phyloP scores from a whole-genome alignment of 2,329 filamentous ascomycete genomes.

The Daldinia sp. region DNA sequence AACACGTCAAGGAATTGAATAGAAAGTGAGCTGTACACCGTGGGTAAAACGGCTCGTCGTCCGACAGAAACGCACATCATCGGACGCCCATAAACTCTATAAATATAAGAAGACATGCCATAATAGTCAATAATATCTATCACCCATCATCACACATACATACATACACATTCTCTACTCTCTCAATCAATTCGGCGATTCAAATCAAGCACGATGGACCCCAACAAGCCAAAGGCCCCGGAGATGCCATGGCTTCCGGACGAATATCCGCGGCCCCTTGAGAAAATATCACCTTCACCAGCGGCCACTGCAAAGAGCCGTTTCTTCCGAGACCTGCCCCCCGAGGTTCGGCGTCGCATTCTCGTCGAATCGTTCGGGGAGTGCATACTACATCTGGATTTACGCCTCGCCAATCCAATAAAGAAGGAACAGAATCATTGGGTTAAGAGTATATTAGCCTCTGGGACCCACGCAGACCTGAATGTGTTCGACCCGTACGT shows the following conservation, averaged over 20 bases:
- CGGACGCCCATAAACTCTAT: no score
- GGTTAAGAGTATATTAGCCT: no score
- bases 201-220: no score
- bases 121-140: no score
- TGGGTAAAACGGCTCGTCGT: no score
- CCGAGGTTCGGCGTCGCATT: slow-evolving; percentile 24
- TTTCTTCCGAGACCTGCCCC: slow-evolving; percentile 19
- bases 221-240: neutral
- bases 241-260: neutral
- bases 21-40: no score
- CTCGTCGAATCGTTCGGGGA: slow-evolving; percentile 25
- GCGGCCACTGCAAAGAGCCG: slow-evolving; percentile 1
- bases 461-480: neutral
- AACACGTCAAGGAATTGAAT: no score
- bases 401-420: slow-evolving; percentile 19
- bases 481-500: slow-evolving; percentile 13
- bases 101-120: no score
- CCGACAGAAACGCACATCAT: no score
- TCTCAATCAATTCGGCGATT: no score
- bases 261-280: neutral
- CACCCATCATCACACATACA: no score
- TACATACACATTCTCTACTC: no score
- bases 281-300: neutral
- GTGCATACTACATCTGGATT: slow-evolving; percentile 22
- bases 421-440: neutral